Percentiles rank a stretch among this genome's conserved stretches.
phyloP scores from a whole-genome alignment of 176 grass and related monocot species.

The Carex scoparia region DNA sequence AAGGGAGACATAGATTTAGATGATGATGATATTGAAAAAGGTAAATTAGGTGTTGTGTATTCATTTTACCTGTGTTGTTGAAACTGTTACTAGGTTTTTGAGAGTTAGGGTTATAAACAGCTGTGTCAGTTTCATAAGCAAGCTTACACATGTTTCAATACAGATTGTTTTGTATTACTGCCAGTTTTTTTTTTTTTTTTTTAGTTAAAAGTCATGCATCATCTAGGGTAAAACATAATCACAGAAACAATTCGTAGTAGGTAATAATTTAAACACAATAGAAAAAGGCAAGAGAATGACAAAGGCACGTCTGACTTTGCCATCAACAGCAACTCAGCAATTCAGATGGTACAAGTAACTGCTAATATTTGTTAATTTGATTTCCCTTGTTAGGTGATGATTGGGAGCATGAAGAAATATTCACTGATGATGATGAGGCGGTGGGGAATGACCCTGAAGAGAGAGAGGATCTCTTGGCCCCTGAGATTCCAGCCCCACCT shows the following conservation, averaged over 20 bases:
- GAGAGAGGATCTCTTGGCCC: constrained; percentile 66
- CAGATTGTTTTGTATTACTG: not conserved
- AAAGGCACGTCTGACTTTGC: not conserved
- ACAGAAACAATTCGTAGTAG: not conserved
- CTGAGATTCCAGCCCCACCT: constrained; percentile 68
- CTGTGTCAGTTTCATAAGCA: not conserved
- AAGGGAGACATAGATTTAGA: constrained; percentile 71
- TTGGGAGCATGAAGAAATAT: constrained; percentile 92
- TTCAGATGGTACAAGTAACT: not conserved
- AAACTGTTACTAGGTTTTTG: not conserved
- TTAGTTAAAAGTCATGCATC: not conserved
- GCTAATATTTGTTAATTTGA: not conserved
- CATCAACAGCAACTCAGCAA: not conserved
- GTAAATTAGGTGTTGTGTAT: constrained; percentile 23
- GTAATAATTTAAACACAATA: not conserved
- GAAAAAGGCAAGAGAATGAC: not conserved
- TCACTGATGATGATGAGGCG: constrained; percentile 90
- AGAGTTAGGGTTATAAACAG: not conserved
- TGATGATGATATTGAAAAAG: constrained; percentile 75
- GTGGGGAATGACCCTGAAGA: constrained; percentile 61
- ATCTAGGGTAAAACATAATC: not conserved
- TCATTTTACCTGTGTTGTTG: not conserved
- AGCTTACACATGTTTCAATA: not conserved
- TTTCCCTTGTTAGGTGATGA: constrained; percentile 59
- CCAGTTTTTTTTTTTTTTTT: not conserved